Evolutionary conservation across 2,329 filamentous ascomycete species (phyloP).

Genomic region (Cladobotryum mycophilum): DNA sequence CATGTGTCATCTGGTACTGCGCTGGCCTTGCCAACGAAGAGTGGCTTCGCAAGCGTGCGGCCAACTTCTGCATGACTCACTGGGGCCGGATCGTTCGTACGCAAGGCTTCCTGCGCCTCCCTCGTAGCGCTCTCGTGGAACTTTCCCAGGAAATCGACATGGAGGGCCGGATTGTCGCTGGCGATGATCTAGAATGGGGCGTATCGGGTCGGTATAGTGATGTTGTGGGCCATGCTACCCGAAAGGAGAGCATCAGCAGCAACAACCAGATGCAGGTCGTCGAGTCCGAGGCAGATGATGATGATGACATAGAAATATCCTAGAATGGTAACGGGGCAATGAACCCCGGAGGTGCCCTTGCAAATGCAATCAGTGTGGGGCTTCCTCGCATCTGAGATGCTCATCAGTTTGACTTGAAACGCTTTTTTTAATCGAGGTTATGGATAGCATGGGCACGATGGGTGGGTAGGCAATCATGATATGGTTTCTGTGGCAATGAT

Average conservation of each 20-base stretch:
- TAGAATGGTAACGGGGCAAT: conserved; percentile 18
- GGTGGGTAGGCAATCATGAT: no score
- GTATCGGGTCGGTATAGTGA: conserved; percentile 42
- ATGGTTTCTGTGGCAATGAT: no score
- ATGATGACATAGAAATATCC: conserved; percentile 56
- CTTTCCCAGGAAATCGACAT: conserved; percentile 89
- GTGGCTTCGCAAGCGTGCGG: conserved; percentile 85
- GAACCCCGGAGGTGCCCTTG: background rate
- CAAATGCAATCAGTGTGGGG: no score
- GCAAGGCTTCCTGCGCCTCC: conserved; percentile 74
- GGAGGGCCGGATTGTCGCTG: conserved; percentile 84
- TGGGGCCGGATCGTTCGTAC: conserved; percentile 94
- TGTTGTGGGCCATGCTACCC: conserved; percentile 27
- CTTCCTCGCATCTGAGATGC: no score
- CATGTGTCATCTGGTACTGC: conserved; percentile 93
- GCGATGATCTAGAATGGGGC: conserved; percentile 67
- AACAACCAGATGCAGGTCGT: conserved; percentile 53
- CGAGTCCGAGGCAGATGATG: conserved; percentile 53
- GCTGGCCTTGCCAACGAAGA: conserved; percentile 86
- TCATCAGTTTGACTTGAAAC: no score
- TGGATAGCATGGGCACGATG: no score
- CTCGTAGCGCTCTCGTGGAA: conserved; percentile 74
- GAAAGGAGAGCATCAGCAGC: conserved; percentile 55
- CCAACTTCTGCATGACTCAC: conserved; percentile 81
- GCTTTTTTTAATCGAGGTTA: no score